Percentiles rank a stretch among this genome's conserved stretches.
phyloP scores from a whole-genome alignment of 2,329 filamentous ascomycete species.

The Beauveria bassiana region DNA sequence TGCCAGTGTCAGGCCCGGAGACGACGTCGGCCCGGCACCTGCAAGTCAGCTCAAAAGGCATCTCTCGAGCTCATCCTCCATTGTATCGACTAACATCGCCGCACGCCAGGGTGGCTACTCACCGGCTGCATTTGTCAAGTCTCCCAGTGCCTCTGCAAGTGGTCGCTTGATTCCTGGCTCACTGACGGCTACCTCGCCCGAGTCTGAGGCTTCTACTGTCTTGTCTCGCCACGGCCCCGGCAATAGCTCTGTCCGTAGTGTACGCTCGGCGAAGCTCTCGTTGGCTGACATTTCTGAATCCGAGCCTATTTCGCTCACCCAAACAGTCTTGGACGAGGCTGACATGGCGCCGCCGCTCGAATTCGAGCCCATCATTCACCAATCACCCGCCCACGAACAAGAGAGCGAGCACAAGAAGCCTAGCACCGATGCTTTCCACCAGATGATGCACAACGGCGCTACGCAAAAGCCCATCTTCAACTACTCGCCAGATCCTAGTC shows the following conservation, averaged over 20 bases:
- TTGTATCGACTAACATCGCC: conserved; percentile 59
- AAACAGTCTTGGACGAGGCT: conserved; percentile 46
- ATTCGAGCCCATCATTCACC: conserved; percentile 5
- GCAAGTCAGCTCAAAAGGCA: conserved; percentile 31
- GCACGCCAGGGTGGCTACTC: conserved; percentile 65
- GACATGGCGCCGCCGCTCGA: conserved; percentile 34
- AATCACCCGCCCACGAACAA: conserved; percentile 18
- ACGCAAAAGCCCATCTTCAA: not conserved
- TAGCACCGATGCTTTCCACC: conserved; percentile 25
- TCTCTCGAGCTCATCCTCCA: conserved; percentile 49
- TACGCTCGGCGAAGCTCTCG: conserved; percentile 41
- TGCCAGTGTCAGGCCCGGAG: conserved; percentile 30
- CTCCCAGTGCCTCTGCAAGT: conserved; percentile 55
- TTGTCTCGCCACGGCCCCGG: conserved; percentile 46
- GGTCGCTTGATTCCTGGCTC: conserved; percentile 49
- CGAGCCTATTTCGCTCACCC: conserved; percentile 43
- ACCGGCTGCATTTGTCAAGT: conserved; percentile 59
- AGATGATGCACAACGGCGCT: conserved; percentile 18
- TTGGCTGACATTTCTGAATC: conserved; percentile 51
- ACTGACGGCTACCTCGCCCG: conserved; percentile 33
- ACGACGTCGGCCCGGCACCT: conserved; percentile 16
- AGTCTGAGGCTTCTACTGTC: conserved; percentile 31
- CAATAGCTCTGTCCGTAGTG: conserved; percentile 45
- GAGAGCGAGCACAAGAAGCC: conserved; percentile 5
- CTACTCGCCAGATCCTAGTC: not conserved